phyloP scores from a whole-genome alignment of 495 filamentous ascomycete species.

The Daldinia vernicosa region DNA sequence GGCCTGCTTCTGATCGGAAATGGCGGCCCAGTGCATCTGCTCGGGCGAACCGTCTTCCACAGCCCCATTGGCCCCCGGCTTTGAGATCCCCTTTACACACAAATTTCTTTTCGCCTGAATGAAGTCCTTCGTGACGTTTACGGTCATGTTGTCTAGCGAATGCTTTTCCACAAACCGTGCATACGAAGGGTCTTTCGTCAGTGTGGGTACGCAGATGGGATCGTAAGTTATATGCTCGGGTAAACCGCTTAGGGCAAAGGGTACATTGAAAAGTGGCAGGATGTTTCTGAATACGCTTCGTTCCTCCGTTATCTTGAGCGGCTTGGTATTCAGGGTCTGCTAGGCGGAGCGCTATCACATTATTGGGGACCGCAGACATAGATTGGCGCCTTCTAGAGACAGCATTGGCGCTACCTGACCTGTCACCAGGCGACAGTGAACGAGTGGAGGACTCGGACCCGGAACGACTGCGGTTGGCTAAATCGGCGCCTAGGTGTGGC shows the following conservation, averaged over 20 bases:
- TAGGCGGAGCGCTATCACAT: slow-evolving; percentile 91
- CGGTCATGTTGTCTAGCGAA: slow-evolving; percentile 94
- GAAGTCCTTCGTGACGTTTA: slow-evolving; percentile 89
- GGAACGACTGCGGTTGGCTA: slow-evolving; percentile 52
- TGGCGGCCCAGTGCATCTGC: slow-evolving; percentile 96
- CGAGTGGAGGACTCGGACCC: slow-evolving; percentile 58
- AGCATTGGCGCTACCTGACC: slow-evolving; percentile 65
- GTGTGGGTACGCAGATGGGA: slow-evolving; percentile 94
- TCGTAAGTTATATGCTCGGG: slow-evolving; percentile 86
- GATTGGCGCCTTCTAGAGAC: slow-evolving; percentile 80
- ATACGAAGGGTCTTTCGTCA: slow-evolving; percentile 93
- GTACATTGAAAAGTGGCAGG: slow-evolving; percentile 90
- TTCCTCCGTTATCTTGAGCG: slow-evolving; percentile 61
- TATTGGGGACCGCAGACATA: slow-evolving; percentile 84
- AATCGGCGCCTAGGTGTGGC: slow-evolving; percentile 56
- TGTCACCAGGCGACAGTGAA: slow-evolving; percentile 74
- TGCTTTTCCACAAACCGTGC: slow-evolving; percentile 94
- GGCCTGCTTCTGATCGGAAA: slow-evolving; percentile 93
- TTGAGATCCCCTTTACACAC: slow-evolving; percentile 92
- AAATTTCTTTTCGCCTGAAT: slow-evolving; percentile 96
- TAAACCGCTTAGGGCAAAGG: slow-evolving; percentile 87
- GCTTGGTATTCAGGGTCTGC: slow-evolving; percentile 86
- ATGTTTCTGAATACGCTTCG: slow-evolving; percentile 91
- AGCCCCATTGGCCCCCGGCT: slow-evolving; percentile 86
- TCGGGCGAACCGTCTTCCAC: slow-evolving; percentile 90